Evolutionary conservation across 805 yeast genomes (phyloP).

Genomic region (Candida vaughaniae): DNA sequence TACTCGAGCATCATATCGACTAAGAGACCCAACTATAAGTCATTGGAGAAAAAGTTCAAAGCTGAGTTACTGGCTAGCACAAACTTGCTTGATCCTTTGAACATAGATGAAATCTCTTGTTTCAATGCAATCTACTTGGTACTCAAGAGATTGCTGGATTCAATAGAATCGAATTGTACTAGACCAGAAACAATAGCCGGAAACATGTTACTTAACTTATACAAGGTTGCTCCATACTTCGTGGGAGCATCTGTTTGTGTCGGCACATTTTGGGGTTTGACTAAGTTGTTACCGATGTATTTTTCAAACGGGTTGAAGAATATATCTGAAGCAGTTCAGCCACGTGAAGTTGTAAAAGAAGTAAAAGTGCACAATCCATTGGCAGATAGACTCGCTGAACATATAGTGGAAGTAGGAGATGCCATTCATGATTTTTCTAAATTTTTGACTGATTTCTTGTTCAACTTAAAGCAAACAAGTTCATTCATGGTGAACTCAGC

Average conservation of each 20-base stretch:
- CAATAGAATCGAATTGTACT: not conserved
- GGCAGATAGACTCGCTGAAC: not conserved
- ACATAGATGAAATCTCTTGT: constrained; percentile 5
- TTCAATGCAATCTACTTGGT: not conserved
- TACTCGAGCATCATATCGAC: constrained; percentile 24
- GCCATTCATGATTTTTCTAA: constrained; percentile 3
- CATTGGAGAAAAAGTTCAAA: constrained; percentile 27
- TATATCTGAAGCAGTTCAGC: not conserved
- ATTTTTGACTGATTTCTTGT: constrained; percentile 1
- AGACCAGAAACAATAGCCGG: not conserved
- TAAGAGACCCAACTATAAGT: constrained; percentile 26
- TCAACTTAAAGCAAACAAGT: constrained; percentile 10
- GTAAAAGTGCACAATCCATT: not conserved
- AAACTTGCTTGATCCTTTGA: constrained; percentile 12
- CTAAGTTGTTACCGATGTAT: constrained; percentile 14
- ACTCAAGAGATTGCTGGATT: not conserved
- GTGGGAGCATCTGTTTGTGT: constrained; percentile 39
- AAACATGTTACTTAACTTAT: constrained; percentile 10
- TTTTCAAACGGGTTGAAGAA: constrained; percentile 2
- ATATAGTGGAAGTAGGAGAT: not conserved
- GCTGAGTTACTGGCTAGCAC: constrained; percentile 22
- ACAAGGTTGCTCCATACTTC: constrained; percentile 33
- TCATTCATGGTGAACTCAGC: constrained; percentile 19
- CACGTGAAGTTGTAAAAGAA: not conserved
- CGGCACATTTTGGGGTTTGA: constrained; percentile 25